These are phyloP conservation scores for Fragilaria crotonensis DNA, from an alignment of 108 stramenopile species.

Conservation along the genomic window DNA sequence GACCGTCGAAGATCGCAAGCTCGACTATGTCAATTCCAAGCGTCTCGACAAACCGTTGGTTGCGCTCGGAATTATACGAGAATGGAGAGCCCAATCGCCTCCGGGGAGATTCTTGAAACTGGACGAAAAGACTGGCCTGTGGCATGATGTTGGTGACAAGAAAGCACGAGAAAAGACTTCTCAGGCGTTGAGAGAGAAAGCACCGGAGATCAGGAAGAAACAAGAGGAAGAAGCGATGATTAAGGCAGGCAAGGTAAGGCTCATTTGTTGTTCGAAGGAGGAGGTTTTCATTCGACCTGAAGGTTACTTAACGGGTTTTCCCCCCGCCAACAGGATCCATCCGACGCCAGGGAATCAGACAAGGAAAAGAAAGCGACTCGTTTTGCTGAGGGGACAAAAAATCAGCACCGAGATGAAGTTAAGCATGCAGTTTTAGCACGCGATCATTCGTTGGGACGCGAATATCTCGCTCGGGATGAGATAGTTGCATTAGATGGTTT, in stretches of 20 bases:
- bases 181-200: slow-evolving; percentile 83
- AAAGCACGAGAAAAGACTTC: slow-evolving; percentile 81
- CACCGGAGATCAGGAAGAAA: slow-evolving; percentile 53
- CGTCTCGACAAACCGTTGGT: slow-evolving; percentile 80
- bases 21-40: slow-evolving; percentile 65
- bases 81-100: slow-evolving; percentile 65
- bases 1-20: slow-evolving; percentile 75
- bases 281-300: not conserved
- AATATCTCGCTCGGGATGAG: slow-evolving; percentile 37
- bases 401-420: slow-evolving; percentile 15
- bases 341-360: not conserved
- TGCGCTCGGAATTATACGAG: slow-evolving; percentile 67
- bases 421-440: slow-evolving; percentile 46
- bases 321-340: too few species aligned
- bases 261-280: slow-evolving; percentile 1
- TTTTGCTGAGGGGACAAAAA: slow-evolving; percentile 45
- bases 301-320: too few species aligned
- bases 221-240: slow-evolving; percentile 37
- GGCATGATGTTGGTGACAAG: slow-evolving; percentile 83
- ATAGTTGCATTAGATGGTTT: slow-evolving; percentile 57
- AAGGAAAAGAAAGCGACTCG: slow-evolving; percentile 29
- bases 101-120: slow-evolving; percentile 81
- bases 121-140: slow-evolving; percentile 61
- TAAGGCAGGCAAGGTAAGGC: not conserved
- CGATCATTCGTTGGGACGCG: slow-evolving; percentile 64